Evolutionary conservation across 1,284 basidiomycete species (phyloP), one percentile per base, ranked within the genome.

Genomic region (Golubevia sp.): DNA sequence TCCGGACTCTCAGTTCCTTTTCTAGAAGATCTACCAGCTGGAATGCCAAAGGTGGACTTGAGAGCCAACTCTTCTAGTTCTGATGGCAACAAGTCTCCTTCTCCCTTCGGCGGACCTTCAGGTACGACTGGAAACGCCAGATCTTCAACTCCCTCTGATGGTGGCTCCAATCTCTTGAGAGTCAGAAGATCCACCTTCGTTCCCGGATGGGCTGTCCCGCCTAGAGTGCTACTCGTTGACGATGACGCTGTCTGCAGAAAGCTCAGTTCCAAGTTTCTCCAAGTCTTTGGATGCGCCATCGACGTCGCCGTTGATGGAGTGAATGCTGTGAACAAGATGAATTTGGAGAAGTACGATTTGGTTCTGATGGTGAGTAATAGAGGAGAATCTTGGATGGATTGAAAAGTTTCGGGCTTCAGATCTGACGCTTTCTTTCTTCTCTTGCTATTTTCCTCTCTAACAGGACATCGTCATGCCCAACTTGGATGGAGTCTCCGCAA

Each of bases 271-370:
- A 97, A 96, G 86, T 97, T 97, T 84, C 84, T 98, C 80, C 91
- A 97, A 85, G 91, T 97, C 55, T 96, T 96, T 84, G 95, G 95
- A 56, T 97, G 94, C 83, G 90, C 91, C 70, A 95, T 92, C 71
- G 94, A 98, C 77, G 92, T 96, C 48, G 95, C 94, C 1, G 92
- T 94, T 48, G 86, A 98, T 84, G 95, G 94, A 0, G 89, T 94
- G n/a, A 90, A 90, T 11, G 95, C 95, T 0, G 93, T 98, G 61
- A 91, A 92, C 79, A 95, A 93, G 88, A 97, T 97, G 93, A 96
- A 95, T 84, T 84, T 92, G 81, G 91, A 86, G 52, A 93, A 95
- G 86, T 97, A 97, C 83, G 95, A 97, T 84, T 84, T 97, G 75
- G 94, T 96, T 62, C 84, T 97, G 65, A 97, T 97, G 93, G 94